Conservation (phyloP, 2,329 filamentous ascomycete genomes). For the Lachnellula subtilissima region DNA sequence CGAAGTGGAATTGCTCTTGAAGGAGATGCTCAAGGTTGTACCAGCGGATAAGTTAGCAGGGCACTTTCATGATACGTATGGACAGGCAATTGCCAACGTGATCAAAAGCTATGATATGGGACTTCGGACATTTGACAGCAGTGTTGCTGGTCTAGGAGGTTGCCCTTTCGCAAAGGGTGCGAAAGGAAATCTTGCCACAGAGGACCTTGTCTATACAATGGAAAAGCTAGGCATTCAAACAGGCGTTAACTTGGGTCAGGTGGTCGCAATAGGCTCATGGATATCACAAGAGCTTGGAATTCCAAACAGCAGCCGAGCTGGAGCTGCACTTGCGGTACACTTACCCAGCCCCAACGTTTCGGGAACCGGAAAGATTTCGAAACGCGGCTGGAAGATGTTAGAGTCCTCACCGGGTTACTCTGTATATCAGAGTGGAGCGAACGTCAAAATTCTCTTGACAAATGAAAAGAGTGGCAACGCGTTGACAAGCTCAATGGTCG, state of each 20-base stretch:
- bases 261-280: slow-evolving; percentile 68
- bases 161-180: slow-evolving; percentile 83
- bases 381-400: neutral
- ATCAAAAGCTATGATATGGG: slow-evolving; percentile 73
- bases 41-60: slow-evolving; percentile 61
- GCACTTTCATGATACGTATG: slow-evolving; percentile 88
- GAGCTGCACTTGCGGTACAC: too few relatives aligned
- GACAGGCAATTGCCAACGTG: slow-evolving; percentile 75
- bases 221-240: slow-evolving; percentile 71
- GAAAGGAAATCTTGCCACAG: slow-evolving; percentile 80
- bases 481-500: slow-evolving; percentile 35
- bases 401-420: slow-evolving; percentile 17
- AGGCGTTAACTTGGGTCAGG: slow-evolving; percentile 62
- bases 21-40: too few relatives aligned
- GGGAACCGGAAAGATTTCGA: too few relatives aligned
- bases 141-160: slow-evolving; percentile 74
- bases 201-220: slow-evolving; percentile 76
- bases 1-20: too few relatives aligned
- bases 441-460: slow-evolving; percentile 32
- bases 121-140: slow-evolving; percentile 72
- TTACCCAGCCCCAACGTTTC: too few relatives aligned
- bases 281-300: slow-evolving; percentile 59
- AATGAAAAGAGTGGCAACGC: slow-evolving; percentile 37
- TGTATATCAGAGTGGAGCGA: slow-evolving; percentile 30
- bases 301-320: too few relatives aligned